Base-by-base conservation (phyloP, 2,329 filamentous ascomycete genomes). In the Claviceps pazoutovae region DNA sequence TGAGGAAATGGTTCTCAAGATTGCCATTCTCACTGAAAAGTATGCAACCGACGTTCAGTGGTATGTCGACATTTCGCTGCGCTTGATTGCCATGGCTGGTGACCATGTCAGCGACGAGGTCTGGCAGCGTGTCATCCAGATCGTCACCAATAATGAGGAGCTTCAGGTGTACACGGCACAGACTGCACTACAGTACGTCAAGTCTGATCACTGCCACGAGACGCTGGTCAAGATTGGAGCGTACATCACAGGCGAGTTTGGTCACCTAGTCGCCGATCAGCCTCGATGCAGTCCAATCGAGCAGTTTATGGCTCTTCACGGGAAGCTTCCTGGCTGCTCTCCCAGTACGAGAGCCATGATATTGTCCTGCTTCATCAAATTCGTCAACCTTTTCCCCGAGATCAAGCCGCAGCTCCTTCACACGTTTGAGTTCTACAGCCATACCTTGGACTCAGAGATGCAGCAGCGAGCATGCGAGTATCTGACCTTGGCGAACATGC, bases 51-150 rank as follows among this genome's bases (percentile, higher is more conserved):
- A 98, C 62, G 88, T 95, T 19, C 91, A 97, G 71, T 98, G 93
- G 93, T 98, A 98, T 67, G 94, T 98, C 56, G 91, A 98, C 64
- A 96, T 97, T 59, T 95, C 93, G 11, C 75, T 98, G 58, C 83
- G 91, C 52, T 78, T 98, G 50, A 90, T 98, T 54, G 89, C 91
- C 53, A 90, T 97, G 81, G 93, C 94, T 3, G 93, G 93, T 58
- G 93, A 98, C 62, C 93, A 98, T 66, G 91, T 98, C 59, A 97
- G 91, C 67, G 94, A 98, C 57, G 93, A 98, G 69, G 93, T 98
- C 17, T 98, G 93, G 93, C 93, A 98, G 66, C 83, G 93, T 60
- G 91, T 98, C 52, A 96, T 95, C 56, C 93, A 98, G 66, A 97
- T 98, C 60, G 90, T 97, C 54, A 97, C 93, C 51, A 98, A 98